phyloP scores from a whole-genome alignment of 805 yeast species.

The Gaillardinia entomophila region DNA sequence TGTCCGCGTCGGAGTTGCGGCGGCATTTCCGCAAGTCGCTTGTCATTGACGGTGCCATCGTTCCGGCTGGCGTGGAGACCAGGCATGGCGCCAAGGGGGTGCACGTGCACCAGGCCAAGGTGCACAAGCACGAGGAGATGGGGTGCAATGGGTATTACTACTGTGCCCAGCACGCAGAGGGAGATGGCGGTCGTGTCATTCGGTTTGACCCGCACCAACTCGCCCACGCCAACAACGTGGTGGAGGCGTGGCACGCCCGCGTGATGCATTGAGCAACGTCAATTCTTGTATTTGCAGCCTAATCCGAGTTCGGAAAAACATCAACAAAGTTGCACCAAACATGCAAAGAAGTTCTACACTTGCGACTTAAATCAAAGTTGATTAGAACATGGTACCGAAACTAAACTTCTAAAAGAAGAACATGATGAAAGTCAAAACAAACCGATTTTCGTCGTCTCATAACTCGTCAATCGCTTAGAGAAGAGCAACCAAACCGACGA shows the following conservation, averaged over 20 bases:
- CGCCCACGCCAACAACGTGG: slow-evolving; percentile 21
- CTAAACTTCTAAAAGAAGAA: too few relatives aligned
- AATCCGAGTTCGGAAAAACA: too few relatives aligned
- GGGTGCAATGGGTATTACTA: slow-evolving; percentile 32
- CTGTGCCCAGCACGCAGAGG: slow-evolving; percentile 31
- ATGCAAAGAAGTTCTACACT: too few relatives aligned
- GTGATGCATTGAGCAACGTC: too few relatives aligned
- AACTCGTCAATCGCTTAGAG: too few relatives aligned
- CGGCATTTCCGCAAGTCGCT: slow-evolving; percentile 22
- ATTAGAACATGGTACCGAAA: too few relatives aligned
- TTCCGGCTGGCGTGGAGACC: slow-evolving; percentile 26
- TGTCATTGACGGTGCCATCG: slow-evolving; percentile 27
- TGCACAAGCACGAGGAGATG: slow-evolving; percentile 1
- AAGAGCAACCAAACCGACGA: not conserved
- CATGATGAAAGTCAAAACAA: too few relatives aligned
- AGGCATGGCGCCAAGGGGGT: slow-evolving; percentile 12
- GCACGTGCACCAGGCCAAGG: slow-evolving; percentile 22
- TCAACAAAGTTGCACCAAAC: too few relatives aligned
- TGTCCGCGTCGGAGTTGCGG: slow-evolving; percentile 13
- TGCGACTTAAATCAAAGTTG: too few relatives aligned
- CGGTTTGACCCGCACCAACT: slow-evolving; percentile 11
- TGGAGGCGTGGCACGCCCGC: slow-evolving; percentile 32
- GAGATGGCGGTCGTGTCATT: slow-evolving; percentile 18
- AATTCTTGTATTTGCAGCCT: too few relatives aligned
- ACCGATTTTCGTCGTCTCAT: too few relatives aligned